Base-by-base conservation (phyloP, 208 protist genomes). In the Crithidia thermophila region DNA sequence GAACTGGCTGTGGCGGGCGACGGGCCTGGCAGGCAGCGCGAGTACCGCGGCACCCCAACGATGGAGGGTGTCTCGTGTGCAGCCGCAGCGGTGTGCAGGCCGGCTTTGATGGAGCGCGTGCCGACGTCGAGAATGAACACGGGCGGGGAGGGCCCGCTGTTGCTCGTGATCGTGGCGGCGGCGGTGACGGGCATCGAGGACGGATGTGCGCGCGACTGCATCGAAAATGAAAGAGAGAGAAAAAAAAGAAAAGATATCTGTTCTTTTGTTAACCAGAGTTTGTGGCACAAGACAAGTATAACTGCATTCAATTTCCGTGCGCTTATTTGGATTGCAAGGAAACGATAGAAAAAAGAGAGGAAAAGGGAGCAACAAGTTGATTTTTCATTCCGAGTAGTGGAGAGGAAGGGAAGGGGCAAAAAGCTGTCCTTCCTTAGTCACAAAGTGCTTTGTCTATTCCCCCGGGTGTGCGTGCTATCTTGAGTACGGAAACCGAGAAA, bases 101-200 rank as follows among this genome's bases (percentile, higher is more conserved):
- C 85, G 20, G 66, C 37, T 67, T 88, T 87, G 39, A 81, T 56
- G 56, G 45, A 76, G 40, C 78, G 64, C 0, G 78, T 86, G 43
- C 81, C 85, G 18, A 82, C n/a, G 57, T 91, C 81, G 11, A 91
- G 31, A 31, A 91, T 66, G n/a, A 86, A 46, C 25, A 59, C 66
- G 46, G 42, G 43, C 39, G 21, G 46, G 5, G 47, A 25, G 1
- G 46, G 20, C 16, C 34, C 34, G 30, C 27, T 58, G 27, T 37
- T 27, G 10, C 25, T 4, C 25, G 55, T 21, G 21, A 4, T 10
- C 18, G 6, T 5, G 8, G 13, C 49, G 9, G 13, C 10, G 3
- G 40, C 59, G 4, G 66, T 42, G 20, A 9, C 25, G 11, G 46
- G 20, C 28, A 27, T 21, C 1, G 56, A 21, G 21, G 25, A 28